Conservation (phyloP, 2,329 filamentous ascomycete genomes). For the Lasiodiplodia hormozganensis region DNA sequence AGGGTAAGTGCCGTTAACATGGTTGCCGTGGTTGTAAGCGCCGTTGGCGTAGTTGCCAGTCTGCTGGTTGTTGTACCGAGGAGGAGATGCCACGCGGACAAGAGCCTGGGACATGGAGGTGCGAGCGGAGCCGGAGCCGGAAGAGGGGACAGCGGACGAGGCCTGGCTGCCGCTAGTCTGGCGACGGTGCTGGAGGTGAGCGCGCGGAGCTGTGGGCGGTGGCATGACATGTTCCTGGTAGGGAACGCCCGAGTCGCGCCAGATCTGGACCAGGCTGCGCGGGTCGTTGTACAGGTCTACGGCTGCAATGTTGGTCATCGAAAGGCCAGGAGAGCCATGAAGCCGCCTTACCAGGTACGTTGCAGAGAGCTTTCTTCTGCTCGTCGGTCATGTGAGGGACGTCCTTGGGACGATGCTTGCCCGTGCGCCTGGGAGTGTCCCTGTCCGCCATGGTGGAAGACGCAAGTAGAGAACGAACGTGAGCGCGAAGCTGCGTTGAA, state of each 20-base stretch:
- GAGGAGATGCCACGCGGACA: background rate
- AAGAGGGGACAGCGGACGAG: background rate
- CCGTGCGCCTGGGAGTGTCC: background rate
- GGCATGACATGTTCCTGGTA: conserved; percentile 5
- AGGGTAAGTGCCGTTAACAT: background rate
- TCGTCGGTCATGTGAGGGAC: conserved; percentile 7
- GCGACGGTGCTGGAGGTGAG: background rate
- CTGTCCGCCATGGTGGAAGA: background rate
- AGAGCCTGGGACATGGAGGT: background rate
- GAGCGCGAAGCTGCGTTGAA: background rate
- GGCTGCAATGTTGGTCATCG: background rate
- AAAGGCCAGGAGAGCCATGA: too few relatives aligned
- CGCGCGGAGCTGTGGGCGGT: background rate
- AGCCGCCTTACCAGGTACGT: background rate
- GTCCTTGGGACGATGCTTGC: background rate
- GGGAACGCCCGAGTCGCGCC: background rate
- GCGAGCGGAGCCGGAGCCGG: background rate
- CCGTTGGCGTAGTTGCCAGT: background rate
- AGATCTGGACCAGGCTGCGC: conserved; percentile 24
- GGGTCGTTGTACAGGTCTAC: conserved; percentile 16
- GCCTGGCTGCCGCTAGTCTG: background rate
- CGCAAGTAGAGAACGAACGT: background rate
- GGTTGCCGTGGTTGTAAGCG: background rate
- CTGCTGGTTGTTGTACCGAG: background rate
- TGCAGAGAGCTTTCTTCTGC: conserved; percentile 3